phyloP scores from a whole-genome alignment of 208 protist genomes.

The Trypanosoma scelopori region DNA sequence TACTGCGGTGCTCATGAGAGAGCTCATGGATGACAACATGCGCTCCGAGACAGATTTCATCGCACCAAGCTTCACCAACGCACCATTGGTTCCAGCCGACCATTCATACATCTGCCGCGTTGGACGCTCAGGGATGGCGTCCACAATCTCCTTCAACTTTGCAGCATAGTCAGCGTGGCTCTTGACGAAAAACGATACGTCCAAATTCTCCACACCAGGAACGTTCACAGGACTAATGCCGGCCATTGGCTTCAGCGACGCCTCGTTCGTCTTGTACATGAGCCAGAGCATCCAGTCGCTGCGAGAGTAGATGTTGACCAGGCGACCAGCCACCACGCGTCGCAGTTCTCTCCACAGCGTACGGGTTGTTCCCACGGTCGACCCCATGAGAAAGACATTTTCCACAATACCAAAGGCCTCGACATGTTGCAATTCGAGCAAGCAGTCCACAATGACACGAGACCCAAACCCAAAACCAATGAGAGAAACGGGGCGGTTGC shows the following conservation, averaged over 20 bases:
- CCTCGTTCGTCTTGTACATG: conserved; percentile 76
- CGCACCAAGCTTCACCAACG: conserved; percentile 5
- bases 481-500: conserved; percentile 82
- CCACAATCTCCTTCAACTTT: conserved; percentile 54
- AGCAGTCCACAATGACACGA: conserved; percentile 80
- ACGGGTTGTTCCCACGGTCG: conserved; percentile 50
- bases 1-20: not conserved
- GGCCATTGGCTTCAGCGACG: conserved; percentile 71
- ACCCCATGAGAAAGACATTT: conserved; percentile 83
- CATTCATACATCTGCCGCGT: conserved; percentile 20
- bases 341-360: conserved; percentile 62
- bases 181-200: conserved; percentile 58
- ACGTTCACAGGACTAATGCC: conserved; percentile 70
- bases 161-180: conserved; percentile 65
- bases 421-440: conserved; percentile 60
- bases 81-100: conserved; percentile 13
- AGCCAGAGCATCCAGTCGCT: conserved; percentile 83
- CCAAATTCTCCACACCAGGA: conserved; percentile 86
- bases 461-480: conserved; percentile 87
- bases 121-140: conserved; percentile 12
- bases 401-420: conserved; percentile 74
- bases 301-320: conserved; percentile 88
- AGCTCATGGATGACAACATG: conserved; percentile 16
- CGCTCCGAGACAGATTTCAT: conserved; percentile 1
- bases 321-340: conserved; percentile 73